phyloP scores from a whole-genome alignment of 441 rosid genomes.

The Gossypium gossypioides region DNA sequence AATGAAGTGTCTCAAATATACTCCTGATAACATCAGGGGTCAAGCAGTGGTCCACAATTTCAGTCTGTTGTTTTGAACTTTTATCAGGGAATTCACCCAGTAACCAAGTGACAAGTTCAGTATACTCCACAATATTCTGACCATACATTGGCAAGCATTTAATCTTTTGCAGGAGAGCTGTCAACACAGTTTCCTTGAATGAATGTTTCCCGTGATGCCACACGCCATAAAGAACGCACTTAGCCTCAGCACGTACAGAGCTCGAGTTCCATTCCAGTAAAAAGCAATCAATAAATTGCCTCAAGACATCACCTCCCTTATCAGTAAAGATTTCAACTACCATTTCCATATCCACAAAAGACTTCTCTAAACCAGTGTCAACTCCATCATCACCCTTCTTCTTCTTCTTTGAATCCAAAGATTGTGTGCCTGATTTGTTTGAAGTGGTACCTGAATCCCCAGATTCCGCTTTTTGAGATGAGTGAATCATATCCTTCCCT shows the following conservation, averaged over 20 bases:
- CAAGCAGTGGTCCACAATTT: slow-evolving; percentile 77
- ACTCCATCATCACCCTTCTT: slow-evolving; percentile 90
- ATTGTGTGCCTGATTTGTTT: slow-evolving; percentile 60
- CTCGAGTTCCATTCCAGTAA: slow-evolving; percentile 96
- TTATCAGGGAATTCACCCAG: slow-evolving; percentile 77
- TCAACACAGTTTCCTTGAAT: slow-evolving; percentile 72
- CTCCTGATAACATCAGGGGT: slow-evolving; percentile 70
- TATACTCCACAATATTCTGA: slow-evolving; percentile 92
- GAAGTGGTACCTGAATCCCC: slow-evolving; percentile 60
- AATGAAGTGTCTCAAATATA: slow-evolving; percentile 88
- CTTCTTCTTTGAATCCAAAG: slow-evolving; percentile 84
- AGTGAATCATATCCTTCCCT: slow-evolving; percentile 75
- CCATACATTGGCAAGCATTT: slow-evolving; percentile 82
- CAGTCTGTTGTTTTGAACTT: slow-evolving; percentile 67
- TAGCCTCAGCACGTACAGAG: slow-evolving; percentile 90
- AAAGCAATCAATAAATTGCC: slow-evolving; percentile 90
- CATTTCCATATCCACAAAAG: slow-evolving; percentile 91
- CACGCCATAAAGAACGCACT: slow-evolving; percentile 80
- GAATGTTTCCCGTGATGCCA: slow-evolving; percentile 96
- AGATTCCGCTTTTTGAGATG: slow-evolving; percentile 60
- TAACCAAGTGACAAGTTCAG: slow-evolving; percentile 84
- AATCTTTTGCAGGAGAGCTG: slow-evolving; percentile 69
- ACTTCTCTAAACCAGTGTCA: slow-evolving; percentile 79
- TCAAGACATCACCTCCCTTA: slow-evolving; percentile 69
- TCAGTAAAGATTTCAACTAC: slow-evolving; percentile 71